Percentiles rank a stretch among this genome's conserved stretches.
Conservation (phyloP, 2,329 filamentous ascomycete species). For the Bipolaris zeicola region DNA sequence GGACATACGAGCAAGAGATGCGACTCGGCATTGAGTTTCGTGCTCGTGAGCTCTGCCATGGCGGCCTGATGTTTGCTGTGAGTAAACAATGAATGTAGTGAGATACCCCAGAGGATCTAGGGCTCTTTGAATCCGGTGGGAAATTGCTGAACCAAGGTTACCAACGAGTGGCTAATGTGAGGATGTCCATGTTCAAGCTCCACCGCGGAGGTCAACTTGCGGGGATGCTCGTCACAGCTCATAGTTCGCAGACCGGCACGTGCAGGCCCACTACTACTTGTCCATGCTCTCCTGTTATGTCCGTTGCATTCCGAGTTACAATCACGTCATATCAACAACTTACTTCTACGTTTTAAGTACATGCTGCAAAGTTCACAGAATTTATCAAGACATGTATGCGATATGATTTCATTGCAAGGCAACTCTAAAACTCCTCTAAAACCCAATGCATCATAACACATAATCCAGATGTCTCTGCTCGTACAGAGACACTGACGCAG, state of each 20-base stretch:
- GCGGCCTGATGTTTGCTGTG: conserved; percentile 9
- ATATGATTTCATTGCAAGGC: conserved; percentile 44
- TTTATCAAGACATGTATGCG: conserved; percentile 22
- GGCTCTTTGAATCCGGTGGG: not conserved
- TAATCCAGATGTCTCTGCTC: conserved; percentile 43
- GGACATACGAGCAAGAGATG: conserved; percentile 72
- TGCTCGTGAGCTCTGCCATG: conserved; percentile 59
- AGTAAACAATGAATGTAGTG: not conserved
- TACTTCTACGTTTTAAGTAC: no score
- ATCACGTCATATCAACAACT: not conserved
- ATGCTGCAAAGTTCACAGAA: not conserved
- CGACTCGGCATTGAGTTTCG: conserved; percentile 73
- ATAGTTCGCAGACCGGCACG: conserved; percentile 22
- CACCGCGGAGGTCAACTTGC: conserved; percentile 21
- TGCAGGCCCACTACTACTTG: conserved; percentile 7
- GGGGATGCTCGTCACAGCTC: conserved; percentile 31
- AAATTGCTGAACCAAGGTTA: not conserved
- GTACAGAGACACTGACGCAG: conserved; percentile 42
- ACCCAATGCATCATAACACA: conserved; percentile 46
- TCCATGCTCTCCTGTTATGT: not conserved
- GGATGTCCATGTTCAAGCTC: conserved; percentile 13
- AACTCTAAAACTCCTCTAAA: conserved; percentile 49
- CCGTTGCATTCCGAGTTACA: not conserved
- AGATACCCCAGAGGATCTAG: not conserved
- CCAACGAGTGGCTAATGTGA: conserved; percentile 1